Percentiles rank a stretch among this genome's conserved stretches.
These are phyloP conservation scores for Dichotomopilus funicola DNA, from an alignment of 2,329 filamentous ascomycete genomes.

Conservation along the genomic window DNA sequence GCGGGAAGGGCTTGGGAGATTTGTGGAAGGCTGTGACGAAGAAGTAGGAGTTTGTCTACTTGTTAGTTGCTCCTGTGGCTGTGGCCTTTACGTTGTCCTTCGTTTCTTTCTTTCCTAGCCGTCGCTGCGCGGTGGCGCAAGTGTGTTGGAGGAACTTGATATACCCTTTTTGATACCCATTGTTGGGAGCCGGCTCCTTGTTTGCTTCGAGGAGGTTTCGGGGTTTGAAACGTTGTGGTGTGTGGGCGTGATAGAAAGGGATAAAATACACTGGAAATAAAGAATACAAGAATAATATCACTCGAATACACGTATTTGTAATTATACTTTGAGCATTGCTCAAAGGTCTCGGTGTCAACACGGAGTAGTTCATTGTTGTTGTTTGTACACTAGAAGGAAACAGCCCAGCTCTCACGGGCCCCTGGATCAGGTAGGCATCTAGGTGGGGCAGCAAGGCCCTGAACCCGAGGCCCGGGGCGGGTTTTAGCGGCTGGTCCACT, in stretches of 20 bases:
- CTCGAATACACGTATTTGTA: no score
- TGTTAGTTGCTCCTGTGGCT: no score
- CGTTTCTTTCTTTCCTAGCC: background rate
- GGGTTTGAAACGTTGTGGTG: background rate
- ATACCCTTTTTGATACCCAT: conserved; percentile 4
- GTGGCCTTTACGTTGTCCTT: background rate
- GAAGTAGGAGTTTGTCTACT: no score
- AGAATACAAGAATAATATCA: no score
- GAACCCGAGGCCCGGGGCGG: background rate
- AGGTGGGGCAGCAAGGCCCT: no score
- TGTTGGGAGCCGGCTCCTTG: background rate
- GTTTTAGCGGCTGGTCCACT: background rate
- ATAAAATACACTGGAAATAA: background rate
- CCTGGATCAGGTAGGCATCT: no score
- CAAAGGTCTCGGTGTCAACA: no score
- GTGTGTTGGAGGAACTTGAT: background rate
- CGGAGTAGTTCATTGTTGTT: no score
- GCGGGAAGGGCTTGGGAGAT: conserved; percentile 41
- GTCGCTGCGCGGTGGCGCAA: background rate
- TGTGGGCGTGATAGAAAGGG: background rate
- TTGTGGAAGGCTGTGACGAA: conserved; percentile 38
- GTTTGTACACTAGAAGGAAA: no score
- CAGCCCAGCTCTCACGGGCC: no score
- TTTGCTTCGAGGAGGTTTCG: background rate
- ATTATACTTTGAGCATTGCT: no score